Conservation (phyloP, 2,329 filamentous ascomycete species). For the Plenodomus tracheiphilus region DNA sequence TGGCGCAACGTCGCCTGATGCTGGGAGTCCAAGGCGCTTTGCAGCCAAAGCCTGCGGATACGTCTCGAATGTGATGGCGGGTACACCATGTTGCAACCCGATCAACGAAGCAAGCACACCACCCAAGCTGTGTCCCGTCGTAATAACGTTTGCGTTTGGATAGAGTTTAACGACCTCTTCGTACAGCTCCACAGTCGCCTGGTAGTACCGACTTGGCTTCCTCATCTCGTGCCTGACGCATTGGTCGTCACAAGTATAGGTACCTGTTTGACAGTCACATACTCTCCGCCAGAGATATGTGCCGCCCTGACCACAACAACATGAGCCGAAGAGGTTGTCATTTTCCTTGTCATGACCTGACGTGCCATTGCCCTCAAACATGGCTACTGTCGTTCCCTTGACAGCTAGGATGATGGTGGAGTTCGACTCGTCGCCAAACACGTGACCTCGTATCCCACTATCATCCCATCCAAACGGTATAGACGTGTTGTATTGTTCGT, state of each 20-base stretch:
- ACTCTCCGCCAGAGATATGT: slow-evolving; percentile 41
- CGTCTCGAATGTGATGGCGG: slow-evolving; percentile 39
- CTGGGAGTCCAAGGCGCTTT: slow-evolving; percentile 35
- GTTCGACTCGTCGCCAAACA: slow-evolving; percentile 40
- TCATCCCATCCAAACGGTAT: slow-evolving; percentile 45
- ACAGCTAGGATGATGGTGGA: slow-evolving; percentile 38
- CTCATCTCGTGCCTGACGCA: slow-evolving; percentile 37
- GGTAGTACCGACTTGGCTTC: slow-evolving; percentile 39
- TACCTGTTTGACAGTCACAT: slow-evolving; percentile 41
- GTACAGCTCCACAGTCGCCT: slow-evolving; percentile 37
- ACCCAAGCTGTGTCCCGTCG: slow-evolving; percentile 40
- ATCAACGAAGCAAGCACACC: slow-evolving; percentile 42
- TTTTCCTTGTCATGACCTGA: slow-evolving; percentile 43
- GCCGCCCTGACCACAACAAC: slow-evolving; percentile 42
- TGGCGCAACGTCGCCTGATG: slow-evolving; percentile 33
- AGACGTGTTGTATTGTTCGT: slow-evolving; percentile 32
- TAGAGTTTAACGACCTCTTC: slow-evolving; percentile 40
- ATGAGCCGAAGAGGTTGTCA: slow-evolving; percentile 42
- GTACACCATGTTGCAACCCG: slow-evolving; percentile 37
- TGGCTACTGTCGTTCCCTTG: slow-evolving; percentile 41
- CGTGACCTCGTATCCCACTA: slow-evolving; percentile 41
- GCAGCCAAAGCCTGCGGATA: slow-evolving; percentile 43
- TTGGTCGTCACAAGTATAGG: slow-evolving; percentile 40
- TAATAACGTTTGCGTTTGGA: slow-evolving; percentile 39
- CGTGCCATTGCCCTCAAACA: slow-evolving; percentile 43